Evolutionary conservation across 371 early-diverging fungal species (phyloP).

Genomic region (Syncephalis plumigaleata): DNA sequence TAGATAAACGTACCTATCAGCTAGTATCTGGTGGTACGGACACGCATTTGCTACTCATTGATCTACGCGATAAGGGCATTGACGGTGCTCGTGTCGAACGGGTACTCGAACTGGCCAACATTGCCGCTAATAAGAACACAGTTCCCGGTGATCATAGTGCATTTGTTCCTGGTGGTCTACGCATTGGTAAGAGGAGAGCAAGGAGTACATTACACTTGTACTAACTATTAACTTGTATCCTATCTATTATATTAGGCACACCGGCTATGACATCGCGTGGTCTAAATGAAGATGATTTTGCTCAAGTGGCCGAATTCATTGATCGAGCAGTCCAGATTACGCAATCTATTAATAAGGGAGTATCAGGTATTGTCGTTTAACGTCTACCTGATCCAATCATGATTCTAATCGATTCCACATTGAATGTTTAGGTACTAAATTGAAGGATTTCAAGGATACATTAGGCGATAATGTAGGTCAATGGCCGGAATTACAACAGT

Average conservation of each 20-base stretch:
- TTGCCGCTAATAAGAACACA: constrained; percentile 98
- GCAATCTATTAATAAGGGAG: constrained; percentile 26
- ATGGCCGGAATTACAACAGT: constrained; percentile 25
- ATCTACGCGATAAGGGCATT: constrained; percentile 63
- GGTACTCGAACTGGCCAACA: constrained; percentile 82
- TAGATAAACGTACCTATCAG: constrained; percentile 54
- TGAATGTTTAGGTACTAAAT: constrained; percentile 25
- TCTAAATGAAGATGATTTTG: constrained; percentile 74
- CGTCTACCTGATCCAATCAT: no score
- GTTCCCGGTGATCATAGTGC: constrained; percentile 94
- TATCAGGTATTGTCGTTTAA: no score
- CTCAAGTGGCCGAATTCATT: constrained; percentile 64
- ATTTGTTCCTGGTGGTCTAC: constrained; percentile 88
- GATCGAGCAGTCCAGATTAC: constrained; percentile 64
- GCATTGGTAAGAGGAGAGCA: constrained; percentile 34
- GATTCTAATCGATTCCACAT: no score
- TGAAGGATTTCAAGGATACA: constrained; percentile 56
- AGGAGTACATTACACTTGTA: constrained; percentile 7
- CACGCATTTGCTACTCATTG: constrained; percentile 80
- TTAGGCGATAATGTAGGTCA: constrained; percentile 29
- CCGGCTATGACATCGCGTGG: constrained; percentile 98
- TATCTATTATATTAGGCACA: constrained; percentile 15
- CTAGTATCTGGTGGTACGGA: constrained; percentile 92
- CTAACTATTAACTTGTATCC: no score
- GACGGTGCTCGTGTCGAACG: constrained; percentile 93